Evolutionary conservation across 78 protist genomes (phyloP).

Genomic region (Salpingoeca rosetta): DNA sequence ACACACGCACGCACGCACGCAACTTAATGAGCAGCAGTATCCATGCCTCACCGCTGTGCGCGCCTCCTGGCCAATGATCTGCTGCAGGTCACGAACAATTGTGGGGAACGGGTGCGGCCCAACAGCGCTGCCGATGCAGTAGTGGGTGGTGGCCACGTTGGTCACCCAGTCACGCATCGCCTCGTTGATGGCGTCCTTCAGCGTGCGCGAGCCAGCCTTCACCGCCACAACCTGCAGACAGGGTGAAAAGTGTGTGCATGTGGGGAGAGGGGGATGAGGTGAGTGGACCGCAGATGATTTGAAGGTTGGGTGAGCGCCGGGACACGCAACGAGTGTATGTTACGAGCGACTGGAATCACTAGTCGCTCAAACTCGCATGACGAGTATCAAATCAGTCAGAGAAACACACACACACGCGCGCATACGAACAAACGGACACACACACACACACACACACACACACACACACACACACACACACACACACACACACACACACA

Average conservation of each 20-base stretch:
- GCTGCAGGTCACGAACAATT: slow-evolving; percentile 81
- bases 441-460: no score
- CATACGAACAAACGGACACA: no score
- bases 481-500: neutral
- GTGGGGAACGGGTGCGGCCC: slow-evolving; percentile 88
- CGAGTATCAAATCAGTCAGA: no score
- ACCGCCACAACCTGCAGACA: slow-evolving; percentile 14
- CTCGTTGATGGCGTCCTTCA: slow-evolving; percentile 67
- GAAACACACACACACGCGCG: no score
- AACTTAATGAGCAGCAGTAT: neutral
- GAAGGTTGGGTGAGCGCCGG: no score
- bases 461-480: neutral
- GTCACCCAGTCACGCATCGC: slow-evolving; percentile 82
- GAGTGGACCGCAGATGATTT: no score
- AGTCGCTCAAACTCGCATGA: no score
- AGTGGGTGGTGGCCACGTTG: slow-evolving; percentile 50
- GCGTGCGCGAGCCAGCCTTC: slow-evolving; percentile 46
- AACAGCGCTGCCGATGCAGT: slow-evolving; percentile 71
- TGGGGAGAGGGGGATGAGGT: no score
- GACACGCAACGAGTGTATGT: no score
- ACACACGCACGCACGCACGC: neutral
- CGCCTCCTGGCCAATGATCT: slow-evolving; percentile 69
- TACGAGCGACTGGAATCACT: no score
- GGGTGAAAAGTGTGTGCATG: no score
- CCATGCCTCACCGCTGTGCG: slow-evolving; percentile 6